Evolutionary conservation across 805 yeast species (phyloP).

Genomic region (Groenewaldozyma tartarivorans): DNA sequence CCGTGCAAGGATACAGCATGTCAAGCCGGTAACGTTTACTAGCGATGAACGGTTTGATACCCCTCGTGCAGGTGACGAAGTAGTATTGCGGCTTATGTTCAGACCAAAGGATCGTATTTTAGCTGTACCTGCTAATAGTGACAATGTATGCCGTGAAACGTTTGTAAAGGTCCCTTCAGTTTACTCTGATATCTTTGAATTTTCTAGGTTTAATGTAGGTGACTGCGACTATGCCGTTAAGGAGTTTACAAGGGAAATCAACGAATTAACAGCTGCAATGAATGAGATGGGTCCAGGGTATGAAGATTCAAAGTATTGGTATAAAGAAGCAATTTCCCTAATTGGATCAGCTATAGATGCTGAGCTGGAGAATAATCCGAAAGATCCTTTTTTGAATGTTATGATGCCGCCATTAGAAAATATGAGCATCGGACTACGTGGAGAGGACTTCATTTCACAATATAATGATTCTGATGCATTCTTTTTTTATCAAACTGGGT

Average conservation of each 20-base stretch:
- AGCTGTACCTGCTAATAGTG: conserved; percentile 15
- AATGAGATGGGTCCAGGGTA: conserved; percentile 51
- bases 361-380: not conserved
- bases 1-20: conserved; percentile 41
- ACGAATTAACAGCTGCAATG: conserved; percentile 39
- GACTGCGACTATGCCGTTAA: conserved; percentile 42
- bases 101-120: conserved; percentile 22
- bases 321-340: conserved; percentile 43
- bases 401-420: conserved; percentile 1
- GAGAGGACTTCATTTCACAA: not conserved
- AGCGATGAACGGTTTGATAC: conserved; percentile 45
- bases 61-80: conserved; percentile 49
- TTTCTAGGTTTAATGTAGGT: conserved; percentile 64
- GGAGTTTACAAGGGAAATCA: conserved; percentile 53
- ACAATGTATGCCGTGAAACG: not conserved
- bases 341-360: conserved; percentile 29
- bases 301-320: conserved; percentile 49
- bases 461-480: conserved; percentile 38
- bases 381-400: not conserved
- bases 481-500: conserved; percentile 72
- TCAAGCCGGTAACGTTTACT: conserved; percentile 52
- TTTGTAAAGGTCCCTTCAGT: conserved; percentile 8
- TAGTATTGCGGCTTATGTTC: conserved; percentile 57
- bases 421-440: too few species aligned
- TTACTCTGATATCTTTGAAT: conserved; percentile 24